These are phyloP conservation scores for Lyophyllum shimeji DNA, from an alignment of 768 basidiomycete species.

Conservation along the genomic window DNA sequence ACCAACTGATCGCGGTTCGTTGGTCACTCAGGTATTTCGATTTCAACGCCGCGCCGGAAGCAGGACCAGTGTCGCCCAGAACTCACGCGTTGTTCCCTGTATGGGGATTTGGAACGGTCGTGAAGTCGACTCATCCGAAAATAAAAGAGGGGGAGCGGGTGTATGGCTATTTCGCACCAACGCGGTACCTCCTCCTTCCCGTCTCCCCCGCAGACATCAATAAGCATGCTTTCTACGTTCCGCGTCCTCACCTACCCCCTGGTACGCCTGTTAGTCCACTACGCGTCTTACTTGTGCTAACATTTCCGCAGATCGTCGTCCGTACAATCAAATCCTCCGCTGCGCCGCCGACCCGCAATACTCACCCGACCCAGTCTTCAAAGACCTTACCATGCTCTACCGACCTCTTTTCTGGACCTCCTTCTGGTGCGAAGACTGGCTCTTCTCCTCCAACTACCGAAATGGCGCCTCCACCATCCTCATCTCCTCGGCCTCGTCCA, in stretches of 20 bases:
- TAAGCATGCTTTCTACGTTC: slow-evolving; percentile 53
- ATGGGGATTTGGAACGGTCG: slow-evolving; percentile 68
- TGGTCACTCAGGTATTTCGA: slow-evolving; percentile 57
- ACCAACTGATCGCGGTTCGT: not conserved
- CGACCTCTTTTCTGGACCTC: slow-evolving; percentile 76
- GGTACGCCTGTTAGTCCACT: slow-evolving; percentile 33
- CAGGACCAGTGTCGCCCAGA: slow-evolving; percentile 35
- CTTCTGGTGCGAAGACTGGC: slow-evolving; percentile 76
- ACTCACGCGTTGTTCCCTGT: slow-evolving; percentile 69
- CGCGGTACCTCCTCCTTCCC: slow-evolving; percentile 54
- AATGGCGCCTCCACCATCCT: slow-evolving; percentile 47
- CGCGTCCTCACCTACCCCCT: slow-evolving; percentile 59
- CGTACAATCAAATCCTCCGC: slow-evolving; percentile 67
- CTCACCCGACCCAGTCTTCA: slow-evolving; percentile 40
- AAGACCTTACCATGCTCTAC: slow-evolving; percentile 72
- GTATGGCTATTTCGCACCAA: slow-evolving; percentile 63
- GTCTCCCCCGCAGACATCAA: slow-evolving; percentile 54
- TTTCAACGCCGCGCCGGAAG: slow-evolving; percentile 52
- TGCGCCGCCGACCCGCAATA: slow-evolving; percentile 59
- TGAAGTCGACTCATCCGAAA: slow-evolving; percentile 46
- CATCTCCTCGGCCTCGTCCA: slow-evolving; percentile 70
- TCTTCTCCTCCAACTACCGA: slow-evolving; percentile 49
- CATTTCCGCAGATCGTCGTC: slow-evolving; percentile 48
- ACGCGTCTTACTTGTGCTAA: not conserved
- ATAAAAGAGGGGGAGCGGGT: slow-evolving; percentile 57